Evolutionary conservation across 164 flowering plant genomes (phyloP).

Genomic region (Vitis vinifera): DNA sequence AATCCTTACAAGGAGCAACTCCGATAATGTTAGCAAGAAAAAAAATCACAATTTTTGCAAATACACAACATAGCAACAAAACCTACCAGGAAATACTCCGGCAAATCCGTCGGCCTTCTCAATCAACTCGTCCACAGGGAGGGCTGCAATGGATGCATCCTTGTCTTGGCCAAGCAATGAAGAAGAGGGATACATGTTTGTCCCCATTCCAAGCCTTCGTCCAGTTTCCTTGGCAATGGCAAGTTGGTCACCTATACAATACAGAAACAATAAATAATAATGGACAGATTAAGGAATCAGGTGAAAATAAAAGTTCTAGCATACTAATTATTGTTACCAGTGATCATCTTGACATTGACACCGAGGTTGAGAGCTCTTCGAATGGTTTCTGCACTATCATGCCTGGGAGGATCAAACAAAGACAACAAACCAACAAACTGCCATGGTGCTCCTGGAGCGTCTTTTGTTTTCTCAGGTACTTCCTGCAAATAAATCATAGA

Average conservation of each 20-base stretch:
- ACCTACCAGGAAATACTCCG: constrained; percentile 51
- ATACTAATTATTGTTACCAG: constrained; percentile 24
- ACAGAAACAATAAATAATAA: neutral
- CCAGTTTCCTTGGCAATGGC: constrained; percentile 60
- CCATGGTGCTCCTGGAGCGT: constrained; percentile 43
- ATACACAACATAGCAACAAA: neutral
- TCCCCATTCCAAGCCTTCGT: constrained; percentile 55
- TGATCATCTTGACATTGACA: constrained; percentile 54
- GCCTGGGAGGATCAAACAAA: constrained; percentile 52
- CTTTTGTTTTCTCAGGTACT: constrained; percentile 45
- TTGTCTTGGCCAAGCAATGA: constrained; percentile 43
- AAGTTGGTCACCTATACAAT: constrained; percentile 42
- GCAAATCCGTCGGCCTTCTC: constrained; percentile 59
- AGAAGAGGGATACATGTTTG: constrained; percentile 56
- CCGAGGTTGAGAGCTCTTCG: constrained; percentile 53
- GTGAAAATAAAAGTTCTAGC: neutral
- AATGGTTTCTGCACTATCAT: constrained; percentile 55
- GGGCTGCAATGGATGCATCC: constrained; percentile 40
- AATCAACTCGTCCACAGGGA: constrained; percentile 52
- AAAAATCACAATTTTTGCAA: neutral
- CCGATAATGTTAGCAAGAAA: neutral
- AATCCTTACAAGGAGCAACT: too few relatives aligned
- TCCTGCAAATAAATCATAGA: constrained; percentile 26
- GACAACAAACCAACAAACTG: constrained; percentile 46
- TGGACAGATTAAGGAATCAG: neutral